Evolutionary conservation across 2,329 filamentous ascomycete species (phyloP).

Genomic region (Fusarium abutilonis): DNA sequence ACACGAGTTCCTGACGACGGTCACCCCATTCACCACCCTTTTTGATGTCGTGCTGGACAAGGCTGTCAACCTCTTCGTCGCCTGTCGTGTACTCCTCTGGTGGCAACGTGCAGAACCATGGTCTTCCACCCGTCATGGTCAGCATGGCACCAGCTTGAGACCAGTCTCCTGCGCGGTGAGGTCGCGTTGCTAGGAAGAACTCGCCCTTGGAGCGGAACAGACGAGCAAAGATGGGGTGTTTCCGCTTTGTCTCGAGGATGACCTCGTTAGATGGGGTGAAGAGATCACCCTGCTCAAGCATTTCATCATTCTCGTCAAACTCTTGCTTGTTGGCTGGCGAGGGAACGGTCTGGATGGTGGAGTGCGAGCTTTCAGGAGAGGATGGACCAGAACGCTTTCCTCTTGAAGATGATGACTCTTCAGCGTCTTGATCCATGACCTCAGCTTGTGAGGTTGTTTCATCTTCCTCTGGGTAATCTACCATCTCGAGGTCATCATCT

Average conservation of each 20-base stretch:
- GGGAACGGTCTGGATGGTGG: conserved; percentile 39
- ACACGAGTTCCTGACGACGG: conserved; percentile 75
- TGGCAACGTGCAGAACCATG: conserved; percentile 69
- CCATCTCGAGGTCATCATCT: conserved; percentile 42
- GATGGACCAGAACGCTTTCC: conserved; percentile 32
- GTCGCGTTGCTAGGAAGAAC: conserved; percentile 68
- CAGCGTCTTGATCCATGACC: neutral
- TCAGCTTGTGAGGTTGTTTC: neutral
- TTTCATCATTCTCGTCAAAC: conserved; percentile 26
- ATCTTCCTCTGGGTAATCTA: conserved; percentile 23
- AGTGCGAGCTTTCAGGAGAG: conserved; percentile 40
- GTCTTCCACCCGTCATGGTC: conserved; percentile 64
- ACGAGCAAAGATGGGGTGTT: conserved; percentile 60
- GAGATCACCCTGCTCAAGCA: conserved; percentile 42
- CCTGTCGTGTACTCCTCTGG: conserved; percentile 61
- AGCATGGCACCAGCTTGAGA: conserved; percentile 73
- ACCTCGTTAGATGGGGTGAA: conserved; percentile 52
- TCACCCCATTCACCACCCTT: conserved; percentile 73
- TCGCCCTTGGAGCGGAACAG: conserved; percentile 72
- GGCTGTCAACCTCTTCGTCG: conserved; percentile 58
- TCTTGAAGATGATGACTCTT: conserved; percentile 26
- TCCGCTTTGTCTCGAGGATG: conserved; percentile 66
- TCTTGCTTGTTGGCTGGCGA: conserved; percentile 38
- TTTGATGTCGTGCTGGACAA: conserved; percentile 60
- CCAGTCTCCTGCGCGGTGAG: conserved; percentile 66